Evolutionary conservation across 148 eudicot species (phyloP).

Genomic region (Suaeda aralocaspica): DNA sequence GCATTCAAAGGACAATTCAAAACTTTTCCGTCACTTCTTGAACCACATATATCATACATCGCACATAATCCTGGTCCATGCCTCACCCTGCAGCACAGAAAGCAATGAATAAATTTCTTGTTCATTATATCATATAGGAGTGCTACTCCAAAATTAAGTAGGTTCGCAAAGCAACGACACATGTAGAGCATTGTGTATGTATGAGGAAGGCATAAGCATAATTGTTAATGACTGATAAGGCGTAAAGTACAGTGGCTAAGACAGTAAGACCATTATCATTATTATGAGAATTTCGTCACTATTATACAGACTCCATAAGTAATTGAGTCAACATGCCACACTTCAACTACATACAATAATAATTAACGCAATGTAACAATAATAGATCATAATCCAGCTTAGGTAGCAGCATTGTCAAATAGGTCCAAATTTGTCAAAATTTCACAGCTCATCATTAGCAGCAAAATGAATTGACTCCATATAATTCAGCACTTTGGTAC

Average conservation of each 20-base stretch:
- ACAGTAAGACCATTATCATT: not conserved
- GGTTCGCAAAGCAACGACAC: not conserved
- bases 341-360: not conserved
- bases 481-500: not conserved
- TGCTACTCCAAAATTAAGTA: not conserved
- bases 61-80: slow-evolving; percentile 70
- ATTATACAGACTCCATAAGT: too few relatives aligned
- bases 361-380: not conserved
- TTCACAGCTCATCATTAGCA: slow-evolving; percentile 5
- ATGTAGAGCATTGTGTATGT: not conserved
- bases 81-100: slow-evolving; percentile 38
- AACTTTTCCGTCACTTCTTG: slow-evolving; percentile 64
- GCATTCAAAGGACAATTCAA: slow-evolving; percentile 75
- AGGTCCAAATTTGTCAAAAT: not conserved
- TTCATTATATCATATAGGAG: not conserved
- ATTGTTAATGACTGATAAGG: not conserved
- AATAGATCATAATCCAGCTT: not conserved
- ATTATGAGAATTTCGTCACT: not conserved
- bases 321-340: too few relatives aligned
- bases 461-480: not conserved
- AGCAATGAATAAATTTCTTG: slow-evolving; percentile 6
- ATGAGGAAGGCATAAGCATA: not conserved
- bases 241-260: not conserved
- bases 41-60: slow-evolving; percentile 91
- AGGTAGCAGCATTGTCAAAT: not conserved